Evolutionary conservation across 2,329 filamentous ascomycete genomes (phyloP).

Genomic region (Intubia oerlemansii): DNA sequence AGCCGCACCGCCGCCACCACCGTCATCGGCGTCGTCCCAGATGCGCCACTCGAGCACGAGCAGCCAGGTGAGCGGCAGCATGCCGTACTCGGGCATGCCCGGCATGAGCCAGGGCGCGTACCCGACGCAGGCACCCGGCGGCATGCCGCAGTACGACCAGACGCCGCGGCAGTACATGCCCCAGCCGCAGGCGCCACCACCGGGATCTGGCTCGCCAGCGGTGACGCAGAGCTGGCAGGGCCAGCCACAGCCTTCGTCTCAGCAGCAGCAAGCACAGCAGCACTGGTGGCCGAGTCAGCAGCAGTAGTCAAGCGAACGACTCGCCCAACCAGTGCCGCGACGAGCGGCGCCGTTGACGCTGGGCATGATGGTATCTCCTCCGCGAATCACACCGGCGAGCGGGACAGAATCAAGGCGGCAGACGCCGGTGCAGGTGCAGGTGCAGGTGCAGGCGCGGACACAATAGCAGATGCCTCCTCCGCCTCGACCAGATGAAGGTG

Average conservation of each 20-base stretch:
- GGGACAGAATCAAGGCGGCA: too few relatives aligned
- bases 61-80: conserved; percentile 30
- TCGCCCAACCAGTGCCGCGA: too few relatives aligned
- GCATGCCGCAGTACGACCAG: conserved; percentile 29
- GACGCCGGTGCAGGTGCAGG: neutral
- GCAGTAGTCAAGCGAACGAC: conserved; percentile 13
- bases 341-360: neutral
- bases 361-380: neutral
- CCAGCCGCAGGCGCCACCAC: conserved; percentile 14
- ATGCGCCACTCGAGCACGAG: conserved; percentile 32
- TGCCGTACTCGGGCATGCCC: conserved; percentile 43
- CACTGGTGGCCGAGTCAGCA: conserved; percentile 33
- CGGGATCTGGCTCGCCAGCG: conserved; percentile 21
- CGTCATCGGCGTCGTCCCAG: conserved; percentile 36
- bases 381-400: neutral
- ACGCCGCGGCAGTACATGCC: conserved; percentile 48
- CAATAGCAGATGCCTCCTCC: conserved; percentile 2
- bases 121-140: neutral
- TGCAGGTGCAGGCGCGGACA: too few relatives aligned
- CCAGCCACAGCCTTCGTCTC: conserved; percentile 39
- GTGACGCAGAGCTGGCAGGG: conserved; percentile 28
- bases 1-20: conserved; percentile 31
- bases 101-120: conserved; percentile 32
- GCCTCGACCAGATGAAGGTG: too few relatives aligned
- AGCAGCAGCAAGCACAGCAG: conserved; percentile 40